Evolutionary conservation across 169 alveolate genomes (phyloP).

Genomic region (Plasmodium billcollinsi): DNA sequence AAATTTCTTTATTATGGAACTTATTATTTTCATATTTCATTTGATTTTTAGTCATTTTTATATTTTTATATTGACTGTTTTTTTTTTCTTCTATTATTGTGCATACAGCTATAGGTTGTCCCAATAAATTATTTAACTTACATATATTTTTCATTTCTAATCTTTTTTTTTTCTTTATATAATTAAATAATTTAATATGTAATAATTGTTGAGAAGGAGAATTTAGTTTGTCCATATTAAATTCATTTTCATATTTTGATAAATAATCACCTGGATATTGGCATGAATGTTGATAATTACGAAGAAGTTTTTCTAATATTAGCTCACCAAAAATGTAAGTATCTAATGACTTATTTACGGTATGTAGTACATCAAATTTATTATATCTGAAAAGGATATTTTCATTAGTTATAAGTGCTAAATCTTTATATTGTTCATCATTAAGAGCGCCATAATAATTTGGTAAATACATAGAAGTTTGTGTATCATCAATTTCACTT

Average conservation of each 20-base stretch:
- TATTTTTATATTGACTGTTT: not conserved
- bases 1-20: not conserved
- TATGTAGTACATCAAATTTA: constrained; percentile 38
- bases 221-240: constrained; percentile 24
- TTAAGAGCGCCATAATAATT: constrained; percentile 28
- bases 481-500: constrained; percentile 72
- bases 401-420: constrained; percentile 50
- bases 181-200: constrained; percentile 64
- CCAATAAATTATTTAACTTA: constrained; percentile 62
- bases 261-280: constrained; percentile 75
- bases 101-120: constrained; percentile 75
- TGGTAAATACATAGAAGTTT: constrained; percentile 44
- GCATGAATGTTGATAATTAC: constrained; percentile 65
- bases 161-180: constrained; percentile 66
- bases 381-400: constrained; percentile 50
- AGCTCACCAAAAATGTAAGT: constrained; percentile 68
- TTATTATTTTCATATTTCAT: not conserved
- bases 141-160: constrained; percentile 68
- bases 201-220: constrained; percentile 26
- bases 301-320: constrained; percentile 46
- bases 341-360: constrained; percentile 67
- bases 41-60: not conserved
- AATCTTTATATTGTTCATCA: constrained; percentile 59
- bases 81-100: constrained; percentile 26
- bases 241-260: constrained; percentile 67